A percentile compares a stretch with the other conserved stretches of the same genome.
Evolutionary conservation across 2,329 filamentous ascomycete genomes (phyloP).

Genomic region (Diplodia intermedia): DNA sequence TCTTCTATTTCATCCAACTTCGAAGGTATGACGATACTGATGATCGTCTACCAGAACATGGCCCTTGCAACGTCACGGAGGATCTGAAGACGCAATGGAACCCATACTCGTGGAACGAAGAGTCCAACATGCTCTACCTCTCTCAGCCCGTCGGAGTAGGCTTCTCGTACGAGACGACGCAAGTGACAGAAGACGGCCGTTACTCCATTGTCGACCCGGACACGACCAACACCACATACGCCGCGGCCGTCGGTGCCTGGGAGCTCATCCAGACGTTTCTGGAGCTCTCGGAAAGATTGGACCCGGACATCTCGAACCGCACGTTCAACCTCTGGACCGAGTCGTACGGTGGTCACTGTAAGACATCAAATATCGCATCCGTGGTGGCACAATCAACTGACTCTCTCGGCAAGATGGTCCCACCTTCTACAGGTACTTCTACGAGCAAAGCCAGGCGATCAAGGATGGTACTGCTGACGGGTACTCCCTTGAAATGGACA

Average conservation of each 20-base stretch:
- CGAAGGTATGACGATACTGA: background rate
- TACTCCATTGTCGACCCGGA: conserved; percentile 24
- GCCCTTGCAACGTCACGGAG: conserved; percentile 55
- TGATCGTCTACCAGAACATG: conserved; percentile 43
- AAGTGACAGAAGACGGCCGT: background rate
- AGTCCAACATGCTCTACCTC: conserved; percentile 50
- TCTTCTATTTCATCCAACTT: background rate
- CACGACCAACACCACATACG: conserved; percentile 43
- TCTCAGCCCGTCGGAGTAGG: conserved; percentile 51
- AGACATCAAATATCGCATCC: background rate
- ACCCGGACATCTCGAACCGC: conserved; percentile 49
- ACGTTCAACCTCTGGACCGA: conserved; percentile 63
- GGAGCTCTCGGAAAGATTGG: conserved; percentile 51
- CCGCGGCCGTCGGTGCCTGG: conserved; percentile 48
- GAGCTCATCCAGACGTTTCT: conserved; percentile 47
- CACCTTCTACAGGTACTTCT: conserved; percentile 63
- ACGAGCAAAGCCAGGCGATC: conserved; percentile 62
- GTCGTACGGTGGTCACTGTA: conserved; percentile 56
- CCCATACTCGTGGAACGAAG: conserved; percentile 50
- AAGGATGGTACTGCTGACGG: conserved; percentile 55
- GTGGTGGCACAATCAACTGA: background rate
- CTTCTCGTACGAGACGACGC: conserved; percentile 48
- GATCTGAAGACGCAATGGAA: conserved; percentile 48
- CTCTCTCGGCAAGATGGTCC: conserved; percentile 39
- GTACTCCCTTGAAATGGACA: conserved; percentile 60